Conservation (phyloP, 495 filamentous ascomycete genomes). For the Podospora pseudopauciseta region DNA sequence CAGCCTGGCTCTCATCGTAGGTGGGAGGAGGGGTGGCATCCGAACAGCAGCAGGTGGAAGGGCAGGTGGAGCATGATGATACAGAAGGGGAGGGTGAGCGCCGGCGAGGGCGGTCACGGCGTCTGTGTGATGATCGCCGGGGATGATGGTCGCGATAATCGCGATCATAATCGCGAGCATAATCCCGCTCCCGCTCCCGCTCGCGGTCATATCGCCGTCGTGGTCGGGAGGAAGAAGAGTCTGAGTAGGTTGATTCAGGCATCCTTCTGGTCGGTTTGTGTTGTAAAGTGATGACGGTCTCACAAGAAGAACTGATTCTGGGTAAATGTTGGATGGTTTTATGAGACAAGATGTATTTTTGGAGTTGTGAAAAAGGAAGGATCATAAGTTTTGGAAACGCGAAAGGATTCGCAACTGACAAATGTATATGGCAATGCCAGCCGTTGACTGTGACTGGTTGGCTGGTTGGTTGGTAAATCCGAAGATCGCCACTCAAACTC, state of each 20-base stretch:
- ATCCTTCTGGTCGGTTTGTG: background rate
- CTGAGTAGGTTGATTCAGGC: slow-evolving; percentile 6
- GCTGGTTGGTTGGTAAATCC: background rate
- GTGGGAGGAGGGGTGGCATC: slow-evolving; percentile 1
- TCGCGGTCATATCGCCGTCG: background rate
- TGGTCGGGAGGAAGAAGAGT: background rate
- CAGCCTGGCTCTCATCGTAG: background rate
- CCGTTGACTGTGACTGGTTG: background rate
- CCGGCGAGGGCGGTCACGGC: background rate
- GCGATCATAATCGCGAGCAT: background rate
- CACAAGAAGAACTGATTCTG: background rate
- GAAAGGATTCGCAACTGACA: background rate
- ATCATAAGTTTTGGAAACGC: background rate
- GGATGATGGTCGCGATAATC: background rate
- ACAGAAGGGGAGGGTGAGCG: slow-evolving; percentile 1
- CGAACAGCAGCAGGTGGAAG: background rate
- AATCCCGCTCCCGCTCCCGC: background rate
- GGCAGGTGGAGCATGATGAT: slow-evolving; percentile 1
- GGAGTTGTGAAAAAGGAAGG: background rate
- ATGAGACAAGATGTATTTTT: background rate
- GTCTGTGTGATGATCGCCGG: background rate
- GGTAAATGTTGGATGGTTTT: background rate
- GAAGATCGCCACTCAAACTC: background rate
- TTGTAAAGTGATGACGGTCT: background rate
- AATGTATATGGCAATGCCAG: background rate